Base-by-base conservation (phyloP, 1,139 yeast genomes). In the Blastobotrys niveus region DNA sequence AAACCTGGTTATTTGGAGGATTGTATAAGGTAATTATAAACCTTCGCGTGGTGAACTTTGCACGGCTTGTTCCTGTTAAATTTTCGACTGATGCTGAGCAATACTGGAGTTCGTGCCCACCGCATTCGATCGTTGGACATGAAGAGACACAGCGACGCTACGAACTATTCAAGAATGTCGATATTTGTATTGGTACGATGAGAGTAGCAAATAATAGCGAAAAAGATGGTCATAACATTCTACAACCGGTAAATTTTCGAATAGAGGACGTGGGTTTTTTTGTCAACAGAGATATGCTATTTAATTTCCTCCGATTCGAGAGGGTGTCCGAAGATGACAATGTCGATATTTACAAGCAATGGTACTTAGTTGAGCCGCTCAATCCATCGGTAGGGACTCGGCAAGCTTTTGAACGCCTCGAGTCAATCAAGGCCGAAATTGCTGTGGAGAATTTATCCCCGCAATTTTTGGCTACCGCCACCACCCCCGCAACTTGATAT, bases 211-310 rank as follows among this genome's bases (percentile, higher is more conserved):
- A n/a, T n/a, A n/a, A n/a, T n/a, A n/a, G n/a, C n/a, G n/a, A n/a
- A n/a, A 14, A 15, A 17, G 43, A 38, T 2, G 41, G 31, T 5
- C 31, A 18, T 12, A 9, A 12, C 12, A 19, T n/a, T 25, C 31
- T 33, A 6, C 61, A 67, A 10, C 67, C 66, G 35, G 67, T 79
- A 3, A 68, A 68, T 34, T 57, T 82, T 15, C 62, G 68, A 1
- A 72, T 80, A 72, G 83, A 79, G 52, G 88, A 81, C 52, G 70
- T 73, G 4, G 85, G 83, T 0, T 61, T 74, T 21, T 71, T 72
- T 50, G 58, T 76, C 33, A 80, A 79, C 54, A 68, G 76, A 0
- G 81, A 82, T 1, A 72, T 80, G 47, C 60, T 78, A 25, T 72
- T 82, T 3, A 77, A 73, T 48, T 80, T 73, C 55, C 67, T 80